Percentiles rank a stretch among this genome's conserved stretches.
Conservation (phyloP, 2,329 filamentous ascomycete genomes). For the Colletotrichum godetiae region DNA sequence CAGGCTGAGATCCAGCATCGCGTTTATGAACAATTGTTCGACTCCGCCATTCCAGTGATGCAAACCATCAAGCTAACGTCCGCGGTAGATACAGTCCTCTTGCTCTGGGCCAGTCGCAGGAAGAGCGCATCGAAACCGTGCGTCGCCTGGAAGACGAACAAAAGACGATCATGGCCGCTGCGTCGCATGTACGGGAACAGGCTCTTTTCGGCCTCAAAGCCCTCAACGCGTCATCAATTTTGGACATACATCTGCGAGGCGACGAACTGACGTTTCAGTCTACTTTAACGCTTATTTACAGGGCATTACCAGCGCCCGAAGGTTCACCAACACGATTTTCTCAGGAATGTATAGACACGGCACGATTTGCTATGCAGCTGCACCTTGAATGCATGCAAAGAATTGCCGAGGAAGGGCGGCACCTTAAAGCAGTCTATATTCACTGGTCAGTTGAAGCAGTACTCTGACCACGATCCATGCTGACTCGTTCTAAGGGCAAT, state of each 20-base stretch:
- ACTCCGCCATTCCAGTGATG: neutral
- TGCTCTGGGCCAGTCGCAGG: constrained; percentile 53
- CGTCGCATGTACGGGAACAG: constrained; percentile 47
- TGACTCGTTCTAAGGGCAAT: constrained; percentile 56
- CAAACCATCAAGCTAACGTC: constrained; percentile 14
- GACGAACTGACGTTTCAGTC: constrained; percentile 61
- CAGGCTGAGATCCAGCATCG: constrained; percentile 67
- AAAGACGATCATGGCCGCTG: constrained; percentile 49
- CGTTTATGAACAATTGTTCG: constrained; percentile 64
- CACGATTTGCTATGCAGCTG: constrained; percentile 58
- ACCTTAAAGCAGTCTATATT: constrained; percentile 59
- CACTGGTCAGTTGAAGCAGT: constrained; percentile 56
- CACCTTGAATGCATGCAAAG: constrained; percentile 57
- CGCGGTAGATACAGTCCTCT: constrained; percentile 60
- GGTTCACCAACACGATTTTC: constrained; percentile 57
- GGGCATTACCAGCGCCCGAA: constrained; percentile 60
- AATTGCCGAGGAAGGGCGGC: constrained; percentile 48
- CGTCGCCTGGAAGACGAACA: constrained; percentile 51
- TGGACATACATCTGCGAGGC: constrained; percentile 57
- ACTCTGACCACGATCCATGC: constrained; percentile 29
- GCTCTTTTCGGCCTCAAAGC: constrained; percentile 50
- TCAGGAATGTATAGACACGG: constrained; percentile 60
- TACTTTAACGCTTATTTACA: constrained; percentile 63
- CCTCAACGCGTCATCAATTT: constrained; percentile 51
- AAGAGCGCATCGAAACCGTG: constrained; percentile 53